phyloP scores from a whole-genome alignment of 257 asterid genomes.

The Apocynum venetum region DNA sequence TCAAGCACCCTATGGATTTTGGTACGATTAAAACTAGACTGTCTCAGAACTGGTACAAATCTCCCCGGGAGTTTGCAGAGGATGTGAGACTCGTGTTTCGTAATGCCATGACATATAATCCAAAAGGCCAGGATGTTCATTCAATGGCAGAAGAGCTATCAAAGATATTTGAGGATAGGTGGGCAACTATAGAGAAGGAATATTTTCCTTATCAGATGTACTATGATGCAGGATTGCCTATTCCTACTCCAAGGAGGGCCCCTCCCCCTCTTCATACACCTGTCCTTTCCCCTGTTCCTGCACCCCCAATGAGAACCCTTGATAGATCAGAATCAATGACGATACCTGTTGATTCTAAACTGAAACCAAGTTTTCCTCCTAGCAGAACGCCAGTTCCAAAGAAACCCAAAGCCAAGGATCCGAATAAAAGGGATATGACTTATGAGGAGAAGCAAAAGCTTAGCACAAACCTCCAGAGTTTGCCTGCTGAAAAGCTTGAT shows the following conservation, averaged over 20 bases:
- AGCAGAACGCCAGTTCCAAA: conserved; percentile 69
- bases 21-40: conserved; percentile 72
- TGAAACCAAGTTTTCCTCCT: conserved; percentile 37
- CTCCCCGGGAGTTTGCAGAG: conserved; percentile 73
- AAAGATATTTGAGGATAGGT: conserved; percentile 73
- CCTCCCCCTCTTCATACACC: conserved; percentile 29
- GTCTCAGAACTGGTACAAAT: conserved; percentile 61
- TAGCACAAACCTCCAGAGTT: conserved; percentile 75
- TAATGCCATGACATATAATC: conserved; percentile 93
- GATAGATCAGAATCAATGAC: conserved; percentile 50
- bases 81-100: conserved; percentile 85
- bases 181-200: conserved; percentile 70
- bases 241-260: conserved; percentile 55
- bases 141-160: conserved; percentile 69
- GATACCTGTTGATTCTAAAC: conserved; percentile 41
- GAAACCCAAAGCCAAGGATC: conserved; percentile 97
- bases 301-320: conserved; percentile 32
- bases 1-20: conserved; percentile 88
- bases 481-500: conserved; percentile 90
- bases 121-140: conserved; percentile 87
- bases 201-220: conserved; percentile 53
- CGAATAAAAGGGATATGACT: conserved; percentile 89
- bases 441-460: conserved; percentile 93
- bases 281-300: conserved; percentile 26
- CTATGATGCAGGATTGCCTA: conserved; percentile 55